Base-by-base conservation (phyloP, 257 asterid genomes). In the Gentiana dahurica region DNA sequence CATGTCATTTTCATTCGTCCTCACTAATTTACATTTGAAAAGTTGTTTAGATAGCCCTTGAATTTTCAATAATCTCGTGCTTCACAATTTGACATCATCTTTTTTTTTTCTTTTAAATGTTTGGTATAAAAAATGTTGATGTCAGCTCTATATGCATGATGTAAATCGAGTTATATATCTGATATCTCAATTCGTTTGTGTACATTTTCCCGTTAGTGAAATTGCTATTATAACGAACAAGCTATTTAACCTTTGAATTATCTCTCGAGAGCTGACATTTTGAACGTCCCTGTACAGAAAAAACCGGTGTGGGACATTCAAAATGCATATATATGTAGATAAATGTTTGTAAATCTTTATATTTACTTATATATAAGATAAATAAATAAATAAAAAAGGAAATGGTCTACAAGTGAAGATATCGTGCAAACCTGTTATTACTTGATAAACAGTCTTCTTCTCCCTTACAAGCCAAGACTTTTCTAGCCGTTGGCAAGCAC, bases 381-480 rank as follows among this genome's bases (percentile, higher is more conserved):
- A 37, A 12, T 12, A 55, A 55, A 37, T 12, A 5, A 55, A 37
- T 8, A n/a, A 37, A 38, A 12, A n/a, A 2, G 1, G 13, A 55
- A 52, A 55, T 41, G 9, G 49, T 47, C 53, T 34, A 3, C 13
- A 50, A 63, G 47, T 33, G 61, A 54, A 15, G 12, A 65, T 54
- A 52, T 63, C 51, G 66, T 59, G 53, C 34, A 38, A 59, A 45
- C 60, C 43, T 59, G 63, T 59, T 34, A 54, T 57, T 64, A 36
- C 52, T 50, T 10, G 1, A 10, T 41, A 8, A 37, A 3, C 65
- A 5, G 58, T 36, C 1, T 47, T 63, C 15, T 62, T 60, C 63
- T 81, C 68, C 63, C 94, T 87, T 81, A 59, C 65, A 84, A 84
- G 91, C 89, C 57, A 84, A 79, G 92, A 63, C 77, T 79, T 77